These are phyloP conservation scores for Scytalidium sp. DNA, from an alignment of 2,329 filamentous ascomycete genomes.

Conservation along the genomic window DNA sequence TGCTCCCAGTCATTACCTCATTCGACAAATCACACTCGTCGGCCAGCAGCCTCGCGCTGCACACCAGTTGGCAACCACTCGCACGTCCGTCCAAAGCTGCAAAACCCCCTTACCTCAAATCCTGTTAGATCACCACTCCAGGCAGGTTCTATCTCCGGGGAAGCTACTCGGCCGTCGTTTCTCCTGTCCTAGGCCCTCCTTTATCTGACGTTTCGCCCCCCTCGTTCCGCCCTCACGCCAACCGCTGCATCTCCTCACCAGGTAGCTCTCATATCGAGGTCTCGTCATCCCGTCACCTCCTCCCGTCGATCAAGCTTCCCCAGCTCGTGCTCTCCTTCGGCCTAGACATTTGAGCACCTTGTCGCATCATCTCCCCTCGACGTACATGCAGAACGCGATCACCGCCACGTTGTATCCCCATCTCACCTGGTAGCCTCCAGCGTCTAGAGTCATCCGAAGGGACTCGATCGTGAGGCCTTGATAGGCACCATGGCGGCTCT, in stretches of 20 bases:
- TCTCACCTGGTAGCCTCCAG: conserved; percentile 28
- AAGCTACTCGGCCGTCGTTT: too few relatives aligned
- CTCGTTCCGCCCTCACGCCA: neutral
- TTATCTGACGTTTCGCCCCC: neutral
- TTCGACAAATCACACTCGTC: conserved; percentile 5
- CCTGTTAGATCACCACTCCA: neutral
- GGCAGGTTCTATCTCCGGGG: neutral
- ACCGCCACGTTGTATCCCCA: conserved; percentile 30
- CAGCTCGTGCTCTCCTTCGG: conserved; percentile 1
- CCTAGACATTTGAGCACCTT: conserved; percentile 5
- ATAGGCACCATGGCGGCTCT: conserved; percentile 35
- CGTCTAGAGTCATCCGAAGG: conserved; percentile 11
- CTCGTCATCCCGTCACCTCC: neutral
- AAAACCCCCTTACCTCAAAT: neutral
- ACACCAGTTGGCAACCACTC: conserved; percentile 1
- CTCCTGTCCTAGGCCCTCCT: neutral
- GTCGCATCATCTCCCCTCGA: conserved; percentile 8
- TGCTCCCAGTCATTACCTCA: conserved; percentile 9
- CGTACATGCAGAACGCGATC: conserved; percentile 34
- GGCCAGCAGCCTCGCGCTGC: conserved; percentile 14
- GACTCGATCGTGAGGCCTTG: conserved; percentile 11
- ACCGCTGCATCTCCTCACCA: neutral
- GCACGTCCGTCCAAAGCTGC: neutral
- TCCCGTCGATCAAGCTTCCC: neutral
- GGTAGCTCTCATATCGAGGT: neutral